Evolutionary conservation across 805 yeast species (phyloP), one percentile per base, ranked within the genome.

Genomic region (Hermanozyma aechmeae): DNA sequence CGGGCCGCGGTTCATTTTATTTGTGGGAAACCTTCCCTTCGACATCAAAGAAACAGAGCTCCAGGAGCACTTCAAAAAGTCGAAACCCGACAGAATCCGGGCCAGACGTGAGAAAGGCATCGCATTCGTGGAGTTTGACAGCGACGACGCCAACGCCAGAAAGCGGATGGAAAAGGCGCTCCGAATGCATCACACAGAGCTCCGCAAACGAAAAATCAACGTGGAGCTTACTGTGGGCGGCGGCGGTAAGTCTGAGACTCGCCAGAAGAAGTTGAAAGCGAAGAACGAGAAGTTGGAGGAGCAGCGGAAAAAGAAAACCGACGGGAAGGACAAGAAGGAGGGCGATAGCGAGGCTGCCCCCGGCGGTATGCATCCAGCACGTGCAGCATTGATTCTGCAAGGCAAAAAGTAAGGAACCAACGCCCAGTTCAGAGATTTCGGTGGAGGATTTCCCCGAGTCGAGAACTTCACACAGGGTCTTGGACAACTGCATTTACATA

Each of bases 141-240:
- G 56, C 31, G 71, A 64, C 28, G 57, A 65, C 23, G 61, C 57
- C 13, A 82, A 79, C 36, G 83, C 87, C 23, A 80, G 80, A 43
- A 71, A 75, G 35, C 72, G 79, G 35, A 78, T 92, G 77, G 95
- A 85, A 45, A 66, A 73, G 26, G 96, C 96, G 0, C 64, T 92
- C 43, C 65, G 79, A 38, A 71, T 82, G 65, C 96, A 92, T 53
- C 95, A 84, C 54, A 67, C 89, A 3, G 45, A 61, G 7, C 50
- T 89, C 39, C 68, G 73, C 33, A 67, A 70, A 25, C 68, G 96
- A 42, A 84, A 78, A 51, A 87, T 92, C 47, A 92, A 92, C 48
- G 96, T 92, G 20, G 98, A 92, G 53, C 67, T 92, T 44, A 92
- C 97, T 2, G 98, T 85, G 28, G 98, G 98, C 32, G 98, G 98